Conservation (phyloP, 768 basidiomycete species). For the Leucogyrophana mollusca region DNA sequence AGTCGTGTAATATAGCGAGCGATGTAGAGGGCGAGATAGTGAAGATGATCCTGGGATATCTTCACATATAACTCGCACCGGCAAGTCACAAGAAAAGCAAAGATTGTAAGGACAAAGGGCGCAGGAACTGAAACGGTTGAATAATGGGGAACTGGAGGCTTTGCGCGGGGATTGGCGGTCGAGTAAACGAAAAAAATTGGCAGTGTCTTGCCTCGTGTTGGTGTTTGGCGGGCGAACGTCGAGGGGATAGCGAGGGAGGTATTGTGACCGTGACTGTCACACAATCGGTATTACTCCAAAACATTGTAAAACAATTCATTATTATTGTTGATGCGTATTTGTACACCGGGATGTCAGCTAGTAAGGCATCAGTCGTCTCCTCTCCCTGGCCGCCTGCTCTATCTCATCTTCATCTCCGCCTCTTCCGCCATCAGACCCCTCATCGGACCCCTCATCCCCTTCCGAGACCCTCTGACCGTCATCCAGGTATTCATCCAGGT, state of each 20-base stretch:
- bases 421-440: slow-evolving; percentile 20
- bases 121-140: slow-evolving; percentile 3
- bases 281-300: slow-evolving; percentile 13
- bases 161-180: slow-evolving; percentile 8
- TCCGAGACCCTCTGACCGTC: slow-evolving; percentile 8
- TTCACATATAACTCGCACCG: slow-evolving; percentile 3
- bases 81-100: slow-evolving; percentile 4
- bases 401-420: slow-evolving; percentile 50
- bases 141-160: not conserved
- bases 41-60: slow-evolving; percentile 5
- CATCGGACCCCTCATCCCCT: slow-evolving; percentile 15
- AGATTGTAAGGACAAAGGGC: slow-evolving; percentile 10
- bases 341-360: slow-evolving; percentile 16
- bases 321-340: slow-evolving; percentile 3
- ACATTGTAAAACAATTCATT: not conserved
- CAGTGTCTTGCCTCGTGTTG: slow-evolving; percentile 27
- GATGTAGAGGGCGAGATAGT: slow-evolving; percentile 1
- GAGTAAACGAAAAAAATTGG: slow-evolving; percentile 22
- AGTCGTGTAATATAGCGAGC: slow-evolving; percentile 10
- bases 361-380: slow-evolving; percentile 64
- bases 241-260: not conserved
- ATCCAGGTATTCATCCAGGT: slow-evolving; percentile 47
- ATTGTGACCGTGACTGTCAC: slow-evolving; percentile 14
- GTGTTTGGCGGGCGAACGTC: slow-evolving; percentile 15
- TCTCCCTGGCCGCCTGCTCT: slow-evolving; percentile 56